These are phyloP conservation scores for Besnoitia besnoiti DNA, from an alignment of 169 alveolate species.

Conservation along the genomic window DNA sequence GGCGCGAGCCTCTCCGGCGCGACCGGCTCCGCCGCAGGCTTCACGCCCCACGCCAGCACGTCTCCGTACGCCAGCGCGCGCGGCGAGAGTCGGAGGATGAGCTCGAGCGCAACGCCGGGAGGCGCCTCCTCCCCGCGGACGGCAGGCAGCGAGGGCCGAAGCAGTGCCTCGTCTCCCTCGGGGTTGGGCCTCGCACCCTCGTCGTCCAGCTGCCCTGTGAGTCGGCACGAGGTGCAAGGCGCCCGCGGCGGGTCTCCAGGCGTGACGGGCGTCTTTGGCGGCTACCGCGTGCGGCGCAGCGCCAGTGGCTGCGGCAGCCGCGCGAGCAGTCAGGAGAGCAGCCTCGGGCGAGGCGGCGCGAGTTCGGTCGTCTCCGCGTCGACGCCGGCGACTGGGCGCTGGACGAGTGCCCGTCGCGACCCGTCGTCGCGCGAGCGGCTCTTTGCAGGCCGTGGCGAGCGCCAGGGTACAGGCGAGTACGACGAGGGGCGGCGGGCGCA, in stretches of 20 bases:
- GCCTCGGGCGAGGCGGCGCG: background rate
- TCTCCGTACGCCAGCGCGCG: background rate
- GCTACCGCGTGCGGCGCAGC: background rate
- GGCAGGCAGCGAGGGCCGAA: background rate
- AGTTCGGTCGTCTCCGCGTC: background rate
- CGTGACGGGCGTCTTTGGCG: background rate
- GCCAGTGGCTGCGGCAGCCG: background rate
- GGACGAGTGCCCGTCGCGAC: background rate
- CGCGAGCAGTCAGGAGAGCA: background rate
- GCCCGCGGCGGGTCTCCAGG: background rate
- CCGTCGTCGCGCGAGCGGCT: background rate
- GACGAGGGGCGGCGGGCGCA: constrained; percentile 1
- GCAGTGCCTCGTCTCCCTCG: background rate
- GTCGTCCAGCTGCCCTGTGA: background rate
- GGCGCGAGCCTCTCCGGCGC: background rate
- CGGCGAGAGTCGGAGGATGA: background rate
- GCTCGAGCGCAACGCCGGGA: background rate
- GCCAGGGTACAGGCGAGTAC: background rate
- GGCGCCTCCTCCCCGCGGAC: background rate
- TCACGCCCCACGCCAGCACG: background rate
- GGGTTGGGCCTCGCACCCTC: background rate
- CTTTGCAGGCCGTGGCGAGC: background rate
- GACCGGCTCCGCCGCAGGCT: background rate
- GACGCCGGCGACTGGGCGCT: background rate
- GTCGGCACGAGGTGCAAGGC: background rate